Evolutionary conservation across 805 yeast genomes (phyloP).

Genomic region (Teunomyces pallodes): DNA sequence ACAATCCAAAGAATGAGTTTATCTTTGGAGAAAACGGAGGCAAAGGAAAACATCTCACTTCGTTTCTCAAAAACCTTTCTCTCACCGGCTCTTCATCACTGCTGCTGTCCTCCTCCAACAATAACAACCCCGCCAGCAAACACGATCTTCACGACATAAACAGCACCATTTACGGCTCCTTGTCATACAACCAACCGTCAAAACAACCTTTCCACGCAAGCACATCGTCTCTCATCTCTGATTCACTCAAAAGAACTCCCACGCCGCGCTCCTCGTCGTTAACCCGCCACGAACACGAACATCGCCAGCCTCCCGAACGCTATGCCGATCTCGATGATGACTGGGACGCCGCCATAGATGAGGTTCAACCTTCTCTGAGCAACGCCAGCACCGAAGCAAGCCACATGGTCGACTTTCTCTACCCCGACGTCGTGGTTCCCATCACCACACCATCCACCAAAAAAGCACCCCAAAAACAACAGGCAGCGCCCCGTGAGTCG

Average conservation of each 20-base stretch:
- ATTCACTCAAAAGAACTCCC: slow-evolving; percentile 10
- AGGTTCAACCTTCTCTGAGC: slow-evolving; percentile 10
- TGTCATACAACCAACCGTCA: slow-evolving; percentile 16
- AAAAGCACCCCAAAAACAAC: not conserved
- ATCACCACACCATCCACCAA: slow-evolving; percentile 4
- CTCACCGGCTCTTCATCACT: slow-evolving; percentile 27
- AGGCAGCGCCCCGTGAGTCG: slow-evolving; percentile 20
- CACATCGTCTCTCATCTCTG: slow-evolving; percentile 4
- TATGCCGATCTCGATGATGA: slow-evolving; percentile 83
- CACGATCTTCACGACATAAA: slow-evolving; percentile 27
- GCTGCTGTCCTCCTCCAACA: slow-evolving; percentile 6
- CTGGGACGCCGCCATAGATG: slow-evolving; percentile 78
- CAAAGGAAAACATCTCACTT: slow-evolving; percentile 55
- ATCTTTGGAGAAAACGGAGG: slow-evolving; percentile 70
- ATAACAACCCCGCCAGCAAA: slow-evolving; percentile 12
- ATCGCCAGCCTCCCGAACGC: slow-evolving; percentile 11
- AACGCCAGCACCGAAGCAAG: slow-evolving; percentile 12
- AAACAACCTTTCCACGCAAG: not conserved
- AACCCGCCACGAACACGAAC: slow-evolving; percentile 1
- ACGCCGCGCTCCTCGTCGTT: slow-evolving; percentile 17
- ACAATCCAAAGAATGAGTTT: slow-evolving; percentile 49
- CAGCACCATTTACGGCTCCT: slow-evolving; percentile 38
- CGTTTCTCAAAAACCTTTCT: slow-evolving; percentile 46
- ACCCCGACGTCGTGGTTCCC: slow-evolving; percentile 37
- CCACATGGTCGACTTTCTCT: slow-evolving; percentile 33